Conservation (phyloP, 2,329 filamentous ascomycete species). For the Xylariaceae sp. region DNA sequence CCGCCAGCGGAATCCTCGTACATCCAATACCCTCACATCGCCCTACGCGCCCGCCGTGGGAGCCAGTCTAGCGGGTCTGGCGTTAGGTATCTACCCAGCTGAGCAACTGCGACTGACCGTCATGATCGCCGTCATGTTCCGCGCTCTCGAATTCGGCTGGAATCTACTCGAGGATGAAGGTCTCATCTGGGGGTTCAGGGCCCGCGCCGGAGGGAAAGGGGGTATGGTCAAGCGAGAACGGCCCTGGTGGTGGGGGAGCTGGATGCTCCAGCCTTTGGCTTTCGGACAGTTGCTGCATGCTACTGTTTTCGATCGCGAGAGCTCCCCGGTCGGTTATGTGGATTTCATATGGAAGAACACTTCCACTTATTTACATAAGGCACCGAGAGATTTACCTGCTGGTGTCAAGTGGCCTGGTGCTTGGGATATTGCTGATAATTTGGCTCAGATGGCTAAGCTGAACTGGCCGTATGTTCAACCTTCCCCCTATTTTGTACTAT, state of each 20-base stretch:
- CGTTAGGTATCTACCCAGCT: conserved; percentile 69
- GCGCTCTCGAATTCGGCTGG: conserved; percentile 81
- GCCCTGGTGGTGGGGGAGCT: conserved; percentile 82
- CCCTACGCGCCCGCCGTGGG: conserved; percentile 84
- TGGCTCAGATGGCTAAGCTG: conserved; percentile 76
- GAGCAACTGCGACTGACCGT: conserved; percentile 65
- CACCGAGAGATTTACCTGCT: conserved; percentile 65
- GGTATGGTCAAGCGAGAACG: conserved; percentile 56
- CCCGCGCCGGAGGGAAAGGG: conserved; percentile 35
- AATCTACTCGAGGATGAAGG: conserved; percentile 76
- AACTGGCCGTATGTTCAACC: conserved; percentile 69
- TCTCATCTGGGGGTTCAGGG: conserved; percentile 57
- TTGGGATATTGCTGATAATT: conserved; percentile 72
- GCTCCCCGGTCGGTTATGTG: conserved; percentile 41
- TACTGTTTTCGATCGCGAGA: conserved; percentile 72
- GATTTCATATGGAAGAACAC: conserved; percentile 66
- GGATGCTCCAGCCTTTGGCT: conserved; percentile 73
- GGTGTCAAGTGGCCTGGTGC: conserved; percentile 69
- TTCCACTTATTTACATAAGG: conserved; percentile 70
- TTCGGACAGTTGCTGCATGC: conserved; percentile 75
- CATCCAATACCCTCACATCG: conserved; percentile 73
- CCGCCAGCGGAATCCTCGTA: conserved; percentile 73
- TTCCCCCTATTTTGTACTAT: not conserved
- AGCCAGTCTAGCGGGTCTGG: conserved; percentile 79
- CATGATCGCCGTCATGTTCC: conserved; percentile 76